These are phyloP conservation scores for Trichosporon sp. DNA, from an alignment of 1,284 basidiomycete genomes.

Conservation along the genomic window DNA sequence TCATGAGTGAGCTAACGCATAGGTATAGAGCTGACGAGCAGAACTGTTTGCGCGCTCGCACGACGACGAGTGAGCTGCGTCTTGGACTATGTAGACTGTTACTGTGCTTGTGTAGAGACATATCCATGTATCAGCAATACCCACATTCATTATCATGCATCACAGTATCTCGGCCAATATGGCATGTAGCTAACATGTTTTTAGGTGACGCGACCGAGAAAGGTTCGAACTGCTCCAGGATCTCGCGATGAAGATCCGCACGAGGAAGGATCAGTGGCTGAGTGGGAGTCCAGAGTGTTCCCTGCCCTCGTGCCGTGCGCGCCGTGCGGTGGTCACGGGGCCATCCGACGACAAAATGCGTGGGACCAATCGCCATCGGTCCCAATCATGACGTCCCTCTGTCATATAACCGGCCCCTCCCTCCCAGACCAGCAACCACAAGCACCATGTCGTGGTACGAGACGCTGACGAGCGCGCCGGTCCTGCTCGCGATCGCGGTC, in stretches of 20 bases:
- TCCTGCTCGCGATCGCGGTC: constrained; percentile 43
- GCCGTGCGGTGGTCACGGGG: background rate
- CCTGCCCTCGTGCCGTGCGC: background rate
- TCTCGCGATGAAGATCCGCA: no score
- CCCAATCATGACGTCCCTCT: constrained; percentile 5
- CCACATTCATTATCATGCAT: background rate
- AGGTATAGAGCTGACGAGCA: constrained; percentile 14
- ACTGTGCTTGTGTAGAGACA: background rate
- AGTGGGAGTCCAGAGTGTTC: constrained; percentile 4
- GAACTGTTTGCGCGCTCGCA: constrained; percentile 28
- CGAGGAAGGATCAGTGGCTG: background rate
- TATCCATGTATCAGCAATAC: constrained; percentile 2
- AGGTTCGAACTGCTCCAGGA: no score
- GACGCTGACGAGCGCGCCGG: constrained; percentile 45
- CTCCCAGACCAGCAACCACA: background rate
- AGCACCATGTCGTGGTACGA: constrained; percentile 34
- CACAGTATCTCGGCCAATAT: no score
- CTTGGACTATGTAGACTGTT: background rate
- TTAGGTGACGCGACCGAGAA: no score
- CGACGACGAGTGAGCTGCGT: constrained; percentile 16
- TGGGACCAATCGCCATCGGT: background rate
- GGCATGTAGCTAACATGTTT: no score
- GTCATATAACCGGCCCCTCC: background rate
- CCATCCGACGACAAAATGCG: background rate
- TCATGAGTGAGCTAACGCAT: constrained; percentile 62